Base-by-base conservation (phyloP, 495 filamentous ascomycete species). In the Penicillium alfredii region DNA sequence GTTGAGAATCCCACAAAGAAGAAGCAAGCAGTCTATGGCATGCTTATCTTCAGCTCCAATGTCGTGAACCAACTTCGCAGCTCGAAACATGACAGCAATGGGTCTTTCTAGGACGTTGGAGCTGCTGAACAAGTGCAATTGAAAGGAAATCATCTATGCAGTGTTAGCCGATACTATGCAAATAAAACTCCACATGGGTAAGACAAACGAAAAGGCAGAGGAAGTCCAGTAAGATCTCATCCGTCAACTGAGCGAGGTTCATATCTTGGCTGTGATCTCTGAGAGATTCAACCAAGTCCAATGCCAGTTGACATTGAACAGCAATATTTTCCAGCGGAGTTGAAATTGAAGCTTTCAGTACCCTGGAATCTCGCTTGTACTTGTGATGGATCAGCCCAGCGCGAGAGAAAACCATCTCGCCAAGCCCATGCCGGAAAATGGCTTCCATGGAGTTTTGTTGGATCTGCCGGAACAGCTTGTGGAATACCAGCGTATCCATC, bases 171-270 rank as follows among this genome's bases (percentile, higher is more conserved):
- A n/a, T n/a, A n/a, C n/a, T n/a, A n/a, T n/a, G n/a, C n/a, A n/a
- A n/a, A n/a, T n/a, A n/a, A n/a, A n/a, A n/a, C n/a, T n/a, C n/a
- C n/a, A n/a, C n/a, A n/a, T n/a, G n/a, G n/a, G n/a, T n/a, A n/a
- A 25, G 36, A 39, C 27, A 14, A 16, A 37, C 35, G 29, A 9
- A 41, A 29, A 27, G 35, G 29, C 41, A 38, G 17, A 44, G 29
- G 8, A 38, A 23, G 13, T 44, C 34, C 11, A 23, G 30, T n/a
- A 24, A n/a, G 22, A 12, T 11, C 7, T 19, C 28, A 11, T 38
- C 12, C 4, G 17, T 8, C 16, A 44, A 17, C 11, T 16, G 12
- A 8, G 28, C 38, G 4, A 8, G 11, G 16, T 33, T 23, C 19
- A 23, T 5, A 5, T 23, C 8, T 0, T 11, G 21, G 14, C 16